A percentile compares a stretch with the other conserved stretches of the same genome.
These are phyloP conservation scores for Microbotryomycetes sp. DNA, from an alignment of 1,284 basidiomycete genomes.

Conservation along the genomic window DNA sequence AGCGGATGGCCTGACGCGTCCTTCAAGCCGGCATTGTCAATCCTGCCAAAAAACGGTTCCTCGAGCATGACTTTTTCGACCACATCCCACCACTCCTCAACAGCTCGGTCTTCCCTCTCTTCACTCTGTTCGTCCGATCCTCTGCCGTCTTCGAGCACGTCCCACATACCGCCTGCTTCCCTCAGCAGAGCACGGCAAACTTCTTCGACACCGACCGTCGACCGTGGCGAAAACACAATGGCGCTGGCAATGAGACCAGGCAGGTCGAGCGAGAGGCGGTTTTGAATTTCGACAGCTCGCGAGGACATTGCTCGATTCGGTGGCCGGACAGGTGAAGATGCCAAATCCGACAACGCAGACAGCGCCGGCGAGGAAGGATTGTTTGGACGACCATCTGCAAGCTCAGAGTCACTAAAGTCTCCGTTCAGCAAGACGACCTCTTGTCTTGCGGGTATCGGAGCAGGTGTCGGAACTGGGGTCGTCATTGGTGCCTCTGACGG, in stretches of 20 bases:
- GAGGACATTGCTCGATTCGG: background rate
- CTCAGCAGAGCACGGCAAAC: slow-evolving; percentile 16
- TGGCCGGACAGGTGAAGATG: background rate
- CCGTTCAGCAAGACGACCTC: too few species aligned
- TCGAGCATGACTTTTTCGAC: slow-evolving; percentile 12
- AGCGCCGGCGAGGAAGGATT: background rate
- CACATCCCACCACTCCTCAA: slow-evolving; percentile 21
- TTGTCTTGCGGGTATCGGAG: too few species aligned
- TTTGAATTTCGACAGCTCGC: slow-evolving; percentile 7
- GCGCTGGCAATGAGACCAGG: slow-evolving; percentile 26
- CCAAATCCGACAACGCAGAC: background rate
- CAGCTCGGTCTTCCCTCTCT: slow-evolving; percentile 11
- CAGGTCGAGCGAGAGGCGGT: slow-evolving; percentile 21
- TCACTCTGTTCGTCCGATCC: background rate
- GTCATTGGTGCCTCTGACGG: slow-evolving; percentile 10
- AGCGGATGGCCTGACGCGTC: slow-evolving; percentile 25
- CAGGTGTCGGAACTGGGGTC: too few species aligned
- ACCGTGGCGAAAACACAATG: slow-evolving; percentile 29
- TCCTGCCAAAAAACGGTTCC: slow-evolving; percentile 26
- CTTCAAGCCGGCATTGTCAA: slow-evolving; percentile 27
- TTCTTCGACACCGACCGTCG: slow-evolving; percentile 26
- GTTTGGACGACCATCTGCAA: too few species aligned
- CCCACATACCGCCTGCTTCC: slow-evolving; percentile 22
- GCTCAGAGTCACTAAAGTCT: too few species aligned
- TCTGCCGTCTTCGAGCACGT: slow-evolving; percentile 9